Base-by-base conservation (phyloP, 1,284 basidiomycete species). In the Austropuccinia psidii region DNA sequence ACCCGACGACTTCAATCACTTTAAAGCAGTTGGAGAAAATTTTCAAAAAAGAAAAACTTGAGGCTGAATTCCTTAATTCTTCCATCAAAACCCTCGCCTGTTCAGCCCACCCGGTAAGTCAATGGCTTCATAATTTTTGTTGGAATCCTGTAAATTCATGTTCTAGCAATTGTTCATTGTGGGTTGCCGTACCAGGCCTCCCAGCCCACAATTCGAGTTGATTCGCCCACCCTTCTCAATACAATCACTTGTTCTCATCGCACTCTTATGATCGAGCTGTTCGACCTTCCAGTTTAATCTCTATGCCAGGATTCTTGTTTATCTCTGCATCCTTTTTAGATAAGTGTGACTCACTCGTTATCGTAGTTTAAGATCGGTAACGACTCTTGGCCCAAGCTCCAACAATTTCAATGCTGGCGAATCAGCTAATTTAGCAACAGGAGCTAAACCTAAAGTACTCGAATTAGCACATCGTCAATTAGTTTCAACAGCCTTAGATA, bases 401-500 rank as follows among this genome's bases (percentile, higher is more conserved):
- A 82, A 81, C 1, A 79, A 79, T 73, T 83, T 84, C 76, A 83
- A 83, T 73, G 82, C 82, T 24, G 82, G 81, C 43, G 84, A 84
- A 75, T 82, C 81, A 15, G 83, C 83, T 4, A 83, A 82, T n/a
- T 80, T 84, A 50, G 79, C 80, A 6, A 82, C 82, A 37, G 82
- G 81, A 41, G 80, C 81, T 55, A 84, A 84, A 77, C 84, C 84
- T 0, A 80, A 83, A 17, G 81, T 84, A 0, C 80, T 84, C 45
- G 83, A 84, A 76, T 82, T 83, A 24, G 83, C 83, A 15, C 84
- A 84, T 77, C 79, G 83, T 5, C 79, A 83, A 1, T 77, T 84
- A 41, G 81, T 82, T 0, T 81, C 83, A 75, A 84, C 83, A 0
- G 78, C 84, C 37, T 79, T 82, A 68, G 82, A 83, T 35, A 82